Evolutionary conservation across 305 asterid species (phyloP).

Genomic region (Lippia alba): DNA sequence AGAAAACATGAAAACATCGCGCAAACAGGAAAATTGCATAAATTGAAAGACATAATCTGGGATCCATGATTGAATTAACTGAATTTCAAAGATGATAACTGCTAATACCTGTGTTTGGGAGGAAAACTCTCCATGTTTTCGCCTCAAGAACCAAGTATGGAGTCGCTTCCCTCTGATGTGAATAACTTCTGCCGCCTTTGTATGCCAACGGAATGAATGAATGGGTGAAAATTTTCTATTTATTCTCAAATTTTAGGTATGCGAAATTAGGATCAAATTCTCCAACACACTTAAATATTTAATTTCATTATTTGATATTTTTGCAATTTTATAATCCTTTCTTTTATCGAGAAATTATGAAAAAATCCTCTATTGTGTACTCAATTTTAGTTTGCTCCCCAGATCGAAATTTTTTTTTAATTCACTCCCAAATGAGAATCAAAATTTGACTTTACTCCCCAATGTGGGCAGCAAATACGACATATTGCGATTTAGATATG

Average conservation of each 20-base stretch:
- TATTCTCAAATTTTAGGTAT: no score
- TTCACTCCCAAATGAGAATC: no score
- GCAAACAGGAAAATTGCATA: not conserved
- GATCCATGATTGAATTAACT: not conserved
- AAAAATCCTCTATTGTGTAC: no score
- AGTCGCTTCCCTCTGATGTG: not conserved
- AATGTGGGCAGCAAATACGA: no score
- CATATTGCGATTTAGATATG: no score
- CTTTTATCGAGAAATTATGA: no score
- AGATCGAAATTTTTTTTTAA: no score
- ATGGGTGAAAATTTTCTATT: not conserved
- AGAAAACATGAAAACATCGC: not conserved
- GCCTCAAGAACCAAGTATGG: not conserved
- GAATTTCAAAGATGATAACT: conserved; percentile 11
- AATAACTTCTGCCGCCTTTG: not conserved
- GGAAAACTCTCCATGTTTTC: not conserved
- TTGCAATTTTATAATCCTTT: no score
- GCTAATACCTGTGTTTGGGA: conserved; percentile 17
- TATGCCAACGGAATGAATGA: not conserved
- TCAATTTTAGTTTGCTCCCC: no score
- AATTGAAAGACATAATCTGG: not conserved
- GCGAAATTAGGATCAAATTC: not conserved
- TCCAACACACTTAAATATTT: not conserved
- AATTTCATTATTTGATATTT: not conserved
- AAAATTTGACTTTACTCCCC: no score